These are phyloP conservation scores for Oryza officinalis DNA, from an alignment of 176 grass and related monocot genomes.

Conservation along the genomic window DNA sequence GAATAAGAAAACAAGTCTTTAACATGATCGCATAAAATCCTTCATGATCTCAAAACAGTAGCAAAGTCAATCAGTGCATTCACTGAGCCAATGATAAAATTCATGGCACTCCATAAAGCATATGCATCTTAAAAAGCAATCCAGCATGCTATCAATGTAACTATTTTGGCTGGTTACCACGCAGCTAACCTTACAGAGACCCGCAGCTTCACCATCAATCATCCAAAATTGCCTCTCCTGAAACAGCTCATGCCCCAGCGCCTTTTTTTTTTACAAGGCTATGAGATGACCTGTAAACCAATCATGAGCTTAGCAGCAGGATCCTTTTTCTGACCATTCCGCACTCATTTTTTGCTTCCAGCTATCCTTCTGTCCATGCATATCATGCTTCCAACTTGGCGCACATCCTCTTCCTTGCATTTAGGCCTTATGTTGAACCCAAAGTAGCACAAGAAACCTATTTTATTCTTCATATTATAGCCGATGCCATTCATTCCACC, in stretches of 20 bases:
- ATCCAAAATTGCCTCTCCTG: neutral
- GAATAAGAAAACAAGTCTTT: conserved; percentile 12
- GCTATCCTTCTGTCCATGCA: neutral
- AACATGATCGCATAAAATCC: neutral
- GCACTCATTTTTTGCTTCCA: neutral
- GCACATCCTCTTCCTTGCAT: conserved; percentile 6
- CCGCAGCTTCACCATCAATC: neutral
- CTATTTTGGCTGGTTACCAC: neutral
- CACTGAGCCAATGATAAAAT: conserved; percentile 6
- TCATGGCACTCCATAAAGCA: neutral
- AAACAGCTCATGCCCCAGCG: conserved; percentile 4
- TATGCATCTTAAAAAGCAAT: neutral
- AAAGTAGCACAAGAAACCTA: conserved; percentile 1
- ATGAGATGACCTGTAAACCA: neutral
- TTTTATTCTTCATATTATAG: neutral
- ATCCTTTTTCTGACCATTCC: neutral
- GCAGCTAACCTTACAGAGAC: conserved; percentile 19
- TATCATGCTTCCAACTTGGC: neutral
- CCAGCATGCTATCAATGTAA: conserved; percentile 1
- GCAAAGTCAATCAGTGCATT: conserved; percentile 5
- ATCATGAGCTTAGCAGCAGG: neutral
- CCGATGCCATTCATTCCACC: neutral
- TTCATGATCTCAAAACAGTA: neutral
- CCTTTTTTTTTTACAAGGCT: neutral
- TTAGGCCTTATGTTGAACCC: neutral